Evolutionary conservation across 2,329 filamentous ascomycete genomes (phyloP), one percentile per base, ranked within the genome.

Genomic region (Colletotrichum endophyticum): DNA sequence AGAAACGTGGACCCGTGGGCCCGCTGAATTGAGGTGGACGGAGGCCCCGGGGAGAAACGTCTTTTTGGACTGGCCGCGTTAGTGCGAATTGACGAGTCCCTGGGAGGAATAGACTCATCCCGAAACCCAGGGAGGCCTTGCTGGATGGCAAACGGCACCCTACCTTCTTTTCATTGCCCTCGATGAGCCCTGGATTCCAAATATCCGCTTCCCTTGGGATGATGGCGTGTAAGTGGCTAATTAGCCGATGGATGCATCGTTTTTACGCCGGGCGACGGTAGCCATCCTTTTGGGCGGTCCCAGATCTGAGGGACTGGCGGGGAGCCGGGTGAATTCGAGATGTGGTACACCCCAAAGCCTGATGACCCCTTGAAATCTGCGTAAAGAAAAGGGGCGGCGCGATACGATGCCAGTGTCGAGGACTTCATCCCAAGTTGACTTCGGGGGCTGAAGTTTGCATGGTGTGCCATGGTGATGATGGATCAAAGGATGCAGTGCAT

Each of bases 241-340:
- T 73, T 76, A 70, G 70, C 74, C 74, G 70, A 70, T 25, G 16
- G 1, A 13, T 15, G 34, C 36, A 64, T 39, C 56, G 34, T 59
- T 7, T 4, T 36, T 22, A 22, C 11, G 36, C 32, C 34, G 36
- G 72, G 44, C 34, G 36, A 39, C 6, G 5, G 15, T 49, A 19
- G 49, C 19, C 25, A 32, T 68, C 53, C 19, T 22, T 61, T 63
- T n/a, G 22, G 57, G 27, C 36, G 68, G 73, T 73, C 22, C 74
- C 74, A 61, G 44, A 61, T 59, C 64, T 72, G 34, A 36, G 74
- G 74, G 30, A 73, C 27, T 59, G 57, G 32, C 32, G 11, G 6
- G 8, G 9, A 16, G 59, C 74, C 74, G 74, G 74, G 4, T 76
- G 56, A 76, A 73, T 15, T 76, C 44, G 8, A 74, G 27, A 27